Conservation (phyloP, 1,139 yeast species). For the Debaryomyces psychrophilus region DNA sequence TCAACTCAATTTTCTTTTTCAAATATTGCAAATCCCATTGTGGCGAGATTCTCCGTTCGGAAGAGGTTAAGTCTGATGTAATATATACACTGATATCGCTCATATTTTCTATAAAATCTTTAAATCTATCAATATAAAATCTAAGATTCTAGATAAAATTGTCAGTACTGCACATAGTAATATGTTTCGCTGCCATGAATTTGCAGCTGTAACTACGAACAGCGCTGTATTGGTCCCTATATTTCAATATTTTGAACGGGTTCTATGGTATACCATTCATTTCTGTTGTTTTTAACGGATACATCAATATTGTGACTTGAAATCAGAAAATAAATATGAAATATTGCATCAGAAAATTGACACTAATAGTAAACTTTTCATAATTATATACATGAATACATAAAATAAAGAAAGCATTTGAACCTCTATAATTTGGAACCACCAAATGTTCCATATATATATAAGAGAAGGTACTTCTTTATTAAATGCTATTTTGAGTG, state of each 20-base stretch:
- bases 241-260: background rate
- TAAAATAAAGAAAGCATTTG: too few species aligned
- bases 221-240: background rate
- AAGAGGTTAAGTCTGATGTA: conserved; percentile 67
- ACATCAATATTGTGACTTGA: too few species aligned
- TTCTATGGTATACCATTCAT: background rate
- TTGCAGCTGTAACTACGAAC: background rate
- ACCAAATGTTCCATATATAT: too few species aligned
- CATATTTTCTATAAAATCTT: conserved; percentile 24
- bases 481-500: too few species aligned
- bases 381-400: too few species aligned
- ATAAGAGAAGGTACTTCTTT: too few species aligned
- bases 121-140: background rate
- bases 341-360: too few species aligned
- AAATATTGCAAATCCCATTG: conserved; percentile 63
- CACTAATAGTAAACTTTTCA: too few species aligned
- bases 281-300: too few species aligned
- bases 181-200: background rate
- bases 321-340: too few species aligned
- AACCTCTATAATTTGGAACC: too few species aligned
- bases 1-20: conserved; percentile 60
- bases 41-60: conserved; percentile 70
- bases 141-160: background rate
- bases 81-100: conserved; percentile 58
- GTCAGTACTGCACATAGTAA: background rate